These are phyloP conservation scores for Penicillium sp. DNA, from an alignment of 2,329 filamentous ascomycete genomes.

Conservation along the genomic window DNA sequence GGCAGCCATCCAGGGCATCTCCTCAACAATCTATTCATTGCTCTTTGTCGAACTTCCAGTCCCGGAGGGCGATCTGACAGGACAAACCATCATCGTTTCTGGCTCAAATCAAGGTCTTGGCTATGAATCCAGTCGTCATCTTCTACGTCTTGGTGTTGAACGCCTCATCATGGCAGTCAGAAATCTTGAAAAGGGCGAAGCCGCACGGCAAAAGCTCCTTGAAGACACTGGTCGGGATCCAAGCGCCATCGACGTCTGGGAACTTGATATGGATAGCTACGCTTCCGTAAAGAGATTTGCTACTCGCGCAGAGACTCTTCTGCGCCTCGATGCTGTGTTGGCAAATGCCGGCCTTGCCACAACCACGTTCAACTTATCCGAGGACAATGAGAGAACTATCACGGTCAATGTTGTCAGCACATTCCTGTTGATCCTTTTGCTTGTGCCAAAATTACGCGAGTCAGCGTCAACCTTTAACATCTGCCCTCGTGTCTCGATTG, in stretches of 20 bases:
- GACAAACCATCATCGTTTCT: conserved; percentile 50
- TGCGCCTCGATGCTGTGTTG: conserved; percentile 35
- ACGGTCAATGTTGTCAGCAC: conserved; percentile 50
- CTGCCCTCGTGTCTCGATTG: conserved; percentile 19
- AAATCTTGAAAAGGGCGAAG: conserved; percentile 8
- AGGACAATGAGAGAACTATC: conserved; percentile 13
- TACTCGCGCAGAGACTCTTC: conserved; percentile 26
- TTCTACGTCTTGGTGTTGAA: conserved; percentile 5
- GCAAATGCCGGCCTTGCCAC: conserved; percentile 47
- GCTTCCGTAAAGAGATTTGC: conserved; percentile 37
- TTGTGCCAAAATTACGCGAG: conserved; percentile 52
- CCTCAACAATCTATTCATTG: conserved; percentile 5
- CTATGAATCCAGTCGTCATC: conserved; percentile 7
- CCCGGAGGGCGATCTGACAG: conserved; percentile 7
- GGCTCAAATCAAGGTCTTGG: conserved; percentile 39
- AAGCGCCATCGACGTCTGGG: conserved; percentile 27
- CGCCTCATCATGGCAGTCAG: conserved; percentile 15
- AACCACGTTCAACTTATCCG: conserved; percentile 44
- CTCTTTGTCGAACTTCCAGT: conserved; percentile 18
- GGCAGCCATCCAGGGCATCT: background rate
- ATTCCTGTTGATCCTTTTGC: conserved; percentile 49
- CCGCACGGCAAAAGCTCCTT: conserved; percentile 8
- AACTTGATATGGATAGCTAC: conserved; percentile 37
- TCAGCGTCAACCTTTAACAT: conserved; percentile 16
- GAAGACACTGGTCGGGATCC: conserved; percentile 7